Evolutionary conservation across 2,329 filamentous ascomycete genomes (phyloP).

Genomic region (Orbilia javanica): DNA sequence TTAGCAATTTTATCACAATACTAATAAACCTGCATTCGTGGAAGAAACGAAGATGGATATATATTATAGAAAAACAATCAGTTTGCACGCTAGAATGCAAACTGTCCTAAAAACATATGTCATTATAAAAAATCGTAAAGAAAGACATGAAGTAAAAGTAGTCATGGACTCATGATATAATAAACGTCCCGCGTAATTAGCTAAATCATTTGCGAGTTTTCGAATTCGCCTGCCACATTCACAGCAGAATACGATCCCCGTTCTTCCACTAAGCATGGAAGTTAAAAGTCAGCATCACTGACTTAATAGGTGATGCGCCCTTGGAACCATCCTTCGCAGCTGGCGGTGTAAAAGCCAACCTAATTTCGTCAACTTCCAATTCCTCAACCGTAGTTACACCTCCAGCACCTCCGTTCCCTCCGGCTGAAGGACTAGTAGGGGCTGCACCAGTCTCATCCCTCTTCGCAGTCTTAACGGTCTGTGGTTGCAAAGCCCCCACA

Average conservation of each 20-base stretch:
- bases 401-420: not conserved
- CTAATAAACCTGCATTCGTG: no score
- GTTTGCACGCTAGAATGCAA: no score
- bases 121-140: not conserved
- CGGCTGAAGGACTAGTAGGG: not conserved
- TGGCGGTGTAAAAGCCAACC: conserved; percentile 15
- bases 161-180: no score
- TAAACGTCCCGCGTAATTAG: no score
- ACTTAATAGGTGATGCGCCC: conserved; percentile 12
- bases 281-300: conserved; percentile 28
- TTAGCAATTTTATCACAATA: no score
- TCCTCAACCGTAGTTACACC: conserved; percentile 1
- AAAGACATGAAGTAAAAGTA: no score
- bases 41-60: no score
- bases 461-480: not conserved
- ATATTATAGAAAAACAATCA: no score
- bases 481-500: conserved; percentile 25
- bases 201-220: no score
- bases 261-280: not conserved
- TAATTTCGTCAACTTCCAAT: conserved; percentile 38
- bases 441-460: not conserved
- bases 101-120: no score
- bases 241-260: not conserved
- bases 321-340: not conserved
- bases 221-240: no score